Base-by-base conservation (phyloP, 192 early-diverging fungal species). In the Coemansia guatemalensis region DNA sequence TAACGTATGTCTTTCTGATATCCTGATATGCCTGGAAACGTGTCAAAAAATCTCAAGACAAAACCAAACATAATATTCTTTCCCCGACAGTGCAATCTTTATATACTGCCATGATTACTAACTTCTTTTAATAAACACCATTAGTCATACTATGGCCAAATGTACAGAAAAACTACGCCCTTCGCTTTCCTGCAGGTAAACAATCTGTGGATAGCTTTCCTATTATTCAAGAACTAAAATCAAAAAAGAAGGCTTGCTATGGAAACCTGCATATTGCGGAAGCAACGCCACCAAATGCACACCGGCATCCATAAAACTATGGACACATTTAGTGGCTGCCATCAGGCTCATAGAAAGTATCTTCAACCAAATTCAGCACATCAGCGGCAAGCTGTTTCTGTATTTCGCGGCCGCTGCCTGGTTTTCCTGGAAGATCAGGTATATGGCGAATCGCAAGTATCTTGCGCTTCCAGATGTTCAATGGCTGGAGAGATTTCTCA, bases 281-380 rank as follows among this genome's bases (percentile, higher is more conserved):
- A n/a, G 48, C 48, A 48, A 21, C 18, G 21, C 18, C 48, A 48
- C 18, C 48, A 9, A 8, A 17, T 17, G 21, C 6, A 24, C 2
- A 51, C 8, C 1, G n/a, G 3, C 50, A 51, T 20, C n/a, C 1
- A n/a, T 48, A 8, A 32, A 32, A 12, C 5, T 2, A 20, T 24
- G 24, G 22, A 51, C 50, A 2, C 8, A 25, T 27, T 56, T 55
- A 78, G 17, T 73, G 75, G 21, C 41, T 23, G 32, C 67, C 79
- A 32, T 82, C 79, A 0, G 73, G 70, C 18, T 87, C 64, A 23
- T 70, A 76, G 21, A 81, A 72, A 29, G 89, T 80, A 27, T 83
- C 83, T 20, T 86, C 83, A 29, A 88, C 85, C 25, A 85, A 23
- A 3, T 82, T 70, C 76, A 87, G 85, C 48, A 90, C 73, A 67